Conservation (phyloP, 257 asterid genomes). For the Nicotiana undulata region DNA sequence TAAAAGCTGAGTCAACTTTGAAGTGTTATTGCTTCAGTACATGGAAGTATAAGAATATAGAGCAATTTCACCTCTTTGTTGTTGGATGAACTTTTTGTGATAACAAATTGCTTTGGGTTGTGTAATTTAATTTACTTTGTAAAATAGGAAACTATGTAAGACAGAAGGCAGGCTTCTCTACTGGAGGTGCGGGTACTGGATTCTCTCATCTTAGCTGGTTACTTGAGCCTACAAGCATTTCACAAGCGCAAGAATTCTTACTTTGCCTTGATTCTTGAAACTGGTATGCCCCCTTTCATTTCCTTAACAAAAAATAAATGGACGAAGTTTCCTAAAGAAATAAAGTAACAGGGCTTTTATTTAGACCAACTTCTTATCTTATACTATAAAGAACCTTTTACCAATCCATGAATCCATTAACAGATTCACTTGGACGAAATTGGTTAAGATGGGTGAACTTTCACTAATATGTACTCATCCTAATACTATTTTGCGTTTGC, state of each 20-base stretch:
- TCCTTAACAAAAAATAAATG: neutral
- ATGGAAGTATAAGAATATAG: neutral
- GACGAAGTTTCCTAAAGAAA: neutral
- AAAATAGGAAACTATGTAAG: too few species aligned
- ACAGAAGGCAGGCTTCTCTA: constrained; percentile 44
- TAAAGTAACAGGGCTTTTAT: neutral
- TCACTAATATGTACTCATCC: too few species aligned
- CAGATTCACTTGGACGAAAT: neutral
- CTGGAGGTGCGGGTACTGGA: constrained; percentile 82
- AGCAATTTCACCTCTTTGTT: neutral
- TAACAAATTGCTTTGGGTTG: too few species aligned
- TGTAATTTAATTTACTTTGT: too few species aligned
- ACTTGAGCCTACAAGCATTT: constrained; percentile 83
- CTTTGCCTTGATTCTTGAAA: constrained; percentile 62
- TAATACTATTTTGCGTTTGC: too few species aligned
- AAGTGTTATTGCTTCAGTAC: neutral
- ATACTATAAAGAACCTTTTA: too few species aligned
- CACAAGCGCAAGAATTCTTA: constrained; percentile 76
- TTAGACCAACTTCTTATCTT: too few species aligned
- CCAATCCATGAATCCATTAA: too few species aligned
- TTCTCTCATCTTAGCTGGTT: constrained; percentile 76
- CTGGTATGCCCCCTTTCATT: constrained; percentile 40
- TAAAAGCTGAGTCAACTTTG: neutral
- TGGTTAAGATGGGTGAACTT: neutral
- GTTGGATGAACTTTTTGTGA: neutral